A percentile compares a stretch with the other conserved stretches of the same genome.
Evolutionary conservation across 2,329 filamentous ascomycete species (phyloP).

Genomic region (Mycosphaerelloides madeirae): DNA sequence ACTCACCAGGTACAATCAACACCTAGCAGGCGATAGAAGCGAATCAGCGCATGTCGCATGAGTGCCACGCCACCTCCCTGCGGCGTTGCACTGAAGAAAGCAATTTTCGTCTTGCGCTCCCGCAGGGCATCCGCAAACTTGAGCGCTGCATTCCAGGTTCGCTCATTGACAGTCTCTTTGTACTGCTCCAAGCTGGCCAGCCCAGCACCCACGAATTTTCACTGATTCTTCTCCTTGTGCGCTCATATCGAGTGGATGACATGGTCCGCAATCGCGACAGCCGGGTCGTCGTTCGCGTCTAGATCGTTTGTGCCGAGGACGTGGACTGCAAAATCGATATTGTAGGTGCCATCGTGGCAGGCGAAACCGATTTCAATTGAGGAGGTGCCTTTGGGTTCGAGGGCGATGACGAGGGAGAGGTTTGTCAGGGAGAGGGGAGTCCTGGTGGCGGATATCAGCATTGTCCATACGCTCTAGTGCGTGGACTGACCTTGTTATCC

Average conservation of each 20-base stretch:
- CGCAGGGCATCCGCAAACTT: slow-evolving; percentile 61
- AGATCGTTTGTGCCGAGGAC: slow-evolving; percentile 38
- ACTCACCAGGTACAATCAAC: slow-evolving; percentile 73
- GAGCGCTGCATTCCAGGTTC: slow-evolving; percentile 63
- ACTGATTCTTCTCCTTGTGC: slow-evolving; percentile 62
- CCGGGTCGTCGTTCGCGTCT: slow-evolving; percentile 9
- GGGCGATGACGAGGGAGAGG: slow-evolving; percentile 60
- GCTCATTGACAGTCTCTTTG: slow-evolving; percentile 53
- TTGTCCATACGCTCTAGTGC: too few species aligned
- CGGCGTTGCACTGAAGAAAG: slow-evolving; percentile 75
- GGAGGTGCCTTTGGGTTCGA: slow-evolving; percentile 45
- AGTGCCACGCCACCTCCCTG: slow-evolving; percentile 79
- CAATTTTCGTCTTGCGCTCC: slow-evolving; percentile 60
- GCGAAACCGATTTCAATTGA: slow-evolving; percentile 58
- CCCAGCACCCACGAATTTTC: slow-evolving; percentile 73
- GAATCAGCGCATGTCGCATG: slow-evolving; percentile 73
- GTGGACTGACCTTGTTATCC: too few species aligned
- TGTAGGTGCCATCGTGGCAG: slow-evolving; percentile 69
- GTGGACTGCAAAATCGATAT: slow-evolving; percentile 66
- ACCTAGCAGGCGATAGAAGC: slow-evolving; percentile 62
- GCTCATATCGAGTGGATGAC: slow-evolving; percentile 53
- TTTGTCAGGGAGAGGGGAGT: slow-evolving; percentile 18
- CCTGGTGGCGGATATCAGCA: too few species aligned
- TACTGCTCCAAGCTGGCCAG: slow-evolving; percentile 57
- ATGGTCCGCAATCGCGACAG: slow-evolving; percentile 40